Evolutionary conservation across 768 basidiomycete genomes (phyloP), one percentile per base, ranked within the genome.

Genomic region (Agaricus blazei): DNA sequence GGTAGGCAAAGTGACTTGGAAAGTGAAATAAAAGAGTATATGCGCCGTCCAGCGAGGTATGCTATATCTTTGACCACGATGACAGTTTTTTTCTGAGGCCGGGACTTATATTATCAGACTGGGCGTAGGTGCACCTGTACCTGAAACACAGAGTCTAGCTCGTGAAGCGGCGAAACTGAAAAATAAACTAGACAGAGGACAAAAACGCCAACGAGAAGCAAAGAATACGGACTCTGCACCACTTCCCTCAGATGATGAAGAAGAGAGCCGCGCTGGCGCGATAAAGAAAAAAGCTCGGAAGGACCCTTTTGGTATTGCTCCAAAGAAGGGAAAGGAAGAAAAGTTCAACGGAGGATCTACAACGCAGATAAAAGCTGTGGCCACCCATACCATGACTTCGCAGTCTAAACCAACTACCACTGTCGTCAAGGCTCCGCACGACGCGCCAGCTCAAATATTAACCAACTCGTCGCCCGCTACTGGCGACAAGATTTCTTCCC

Each of bases 11-110:
- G 65, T 19, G 70, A 77, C 54, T 57, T 76, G 26, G 76, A 81
- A 53, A 77, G 75, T 51, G 82, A 88, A 65, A 71, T 91, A 9
- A 78, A 83, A 56, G 84, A 87, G 59, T 76, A 85, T 61, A 74
- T 87, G 73, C 81, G 81, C 42, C 77, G 81, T 28, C 90, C 90
- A 12, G 75, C 87, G 50, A 81, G 90, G 90, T 91, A 69, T 44
- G 75, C n/a, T 15, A 59, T 50, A 43, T 11, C 46, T 57, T 56
- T 52, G 59, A 43, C 46, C 24, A 56, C 49, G 34, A 8, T 52
- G 8, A 37, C 52, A 51, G 47, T 9, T 52, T 24, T 56, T 49
- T 27, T 43, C 29, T 26, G 44, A 27, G 51, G 42, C 57, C 40
- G 42, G 29, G 15, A 42, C 48, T 42, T 19, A 19, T 19, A 19